Conservation (phyloP, 83 land plant genomes). For the Picea abies region DNA sequence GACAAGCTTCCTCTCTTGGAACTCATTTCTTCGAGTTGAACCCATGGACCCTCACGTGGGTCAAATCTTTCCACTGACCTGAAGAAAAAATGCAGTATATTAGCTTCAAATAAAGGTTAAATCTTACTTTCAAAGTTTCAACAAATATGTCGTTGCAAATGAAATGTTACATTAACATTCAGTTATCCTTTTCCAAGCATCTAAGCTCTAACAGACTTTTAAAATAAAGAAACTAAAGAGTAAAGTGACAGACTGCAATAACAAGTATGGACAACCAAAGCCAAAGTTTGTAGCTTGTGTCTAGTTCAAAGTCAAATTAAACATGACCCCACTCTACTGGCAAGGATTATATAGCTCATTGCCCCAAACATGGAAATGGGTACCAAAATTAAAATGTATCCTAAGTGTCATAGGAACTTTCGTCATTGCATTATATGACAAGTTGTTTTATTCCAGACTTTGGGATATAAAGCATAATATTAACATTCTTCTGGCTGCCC, state of each 20-base stretch:
- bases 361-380: too few species aligned
- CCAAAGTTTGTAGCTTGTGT: too few species aligned
- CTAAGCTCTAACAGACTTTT: background rate
- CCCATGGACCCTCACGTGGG: constrained; percentile 55
- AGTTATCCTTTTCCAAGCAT: background rate
- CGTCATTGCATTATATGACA: too few species aligned
- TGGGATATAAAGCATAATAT: too few species aligned
- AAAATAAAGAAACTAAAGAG: background rate
- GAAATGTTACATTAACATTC: too few species aligned
- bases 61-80: constrained; percentile 68
- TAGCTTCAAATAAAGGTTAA: background rate
- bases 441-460: too few species aligned
- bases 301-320: too few species aligned
- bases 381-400: too few species aligned
- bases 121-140: background rate
- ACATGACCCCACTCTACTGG: too few species aligned
- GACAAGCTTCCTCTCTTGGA: constrained; percentile 48
- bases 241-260: background rate
- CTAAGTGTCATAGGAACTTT: too few species aligned
- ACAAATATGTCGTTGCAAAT: background rate
- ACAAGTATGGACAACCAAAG: background rate
- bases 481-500: too few species aligned
- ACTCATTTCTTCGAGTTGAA: background rate
- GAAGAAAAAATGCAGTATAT: background rate
- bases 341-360: too few species aligned